Evolutionary conservation across 805 yeast genomes (phyloP).

Genomic region (Ogataea zsoltii): DNA sequence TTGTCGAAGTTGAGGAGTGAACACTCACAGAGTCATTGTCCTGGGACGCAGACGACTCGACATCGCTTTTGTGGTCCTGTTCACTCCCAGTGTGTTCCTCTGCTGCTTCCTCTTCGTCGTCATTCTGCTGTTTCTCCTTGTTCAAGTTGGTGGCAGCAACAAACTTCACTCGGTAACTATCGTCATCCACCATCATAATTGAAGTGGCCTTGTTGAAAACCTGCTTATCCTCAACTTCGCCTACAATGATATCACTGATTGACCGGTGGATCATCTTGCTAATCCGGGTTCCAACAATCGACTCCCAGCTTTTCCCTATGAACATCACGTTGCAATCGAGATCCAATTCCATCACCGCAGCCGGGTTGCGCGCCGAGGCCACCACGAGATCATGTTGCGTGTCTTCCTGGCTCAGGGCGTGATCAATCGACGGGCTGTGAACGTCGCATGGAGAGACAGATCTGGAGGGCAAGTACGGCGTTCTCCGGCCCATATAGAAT

Average conservation of each 20-base stretch:
- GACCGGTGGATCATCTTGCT: constrained; percentile 56
- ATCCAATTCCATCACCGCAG: constrained; percentile 82
- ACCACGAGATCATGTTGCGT: constrained; percentile 46
- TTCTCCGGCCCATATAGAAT: constrained; percentile 8
- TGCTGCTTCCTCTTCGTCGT: constrained; percentile 4
- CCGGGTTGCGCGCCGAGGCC: constrained; percentile 70
- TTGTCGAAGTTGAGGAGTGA: constrained; percentile 32
- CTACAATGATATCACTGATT: constrained; percentile 63
- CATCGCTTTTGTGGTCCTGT: neutral
- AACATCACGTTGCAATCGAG: constrained; percentile 76
- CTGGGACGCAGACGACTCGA: neutral
- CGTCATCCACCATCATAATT: constrained; percentile 71
- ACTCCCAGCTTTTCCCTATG: constrained; percentile 75
- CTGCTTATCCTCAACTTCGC: constrained; percentile 59
- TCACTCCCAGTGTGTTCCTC: neutral
- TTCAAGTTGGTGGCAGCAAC: constrained; percentile 41
- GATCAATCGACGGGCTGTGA: constrained; percentile 16
- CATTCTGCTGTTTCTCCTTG: neutral
- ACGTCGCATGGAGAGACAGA: constrained; percentile 24
- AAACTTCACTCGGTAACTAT: constrained; percentile 76
- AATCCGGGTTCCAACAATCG: constrained; percentile 67
- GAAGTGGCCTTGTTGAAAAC: constrained; percentile 72
- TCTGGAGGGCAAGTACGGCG: constrained; percentile 17
- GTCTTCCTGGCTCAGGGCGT: constrained; percentile 10
- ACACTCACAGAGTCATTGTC: constrained; percentile 31